phyloP scores from a whole-genome alignment of 345 rosid species.

The Hibiscus syriacus region DNA sequence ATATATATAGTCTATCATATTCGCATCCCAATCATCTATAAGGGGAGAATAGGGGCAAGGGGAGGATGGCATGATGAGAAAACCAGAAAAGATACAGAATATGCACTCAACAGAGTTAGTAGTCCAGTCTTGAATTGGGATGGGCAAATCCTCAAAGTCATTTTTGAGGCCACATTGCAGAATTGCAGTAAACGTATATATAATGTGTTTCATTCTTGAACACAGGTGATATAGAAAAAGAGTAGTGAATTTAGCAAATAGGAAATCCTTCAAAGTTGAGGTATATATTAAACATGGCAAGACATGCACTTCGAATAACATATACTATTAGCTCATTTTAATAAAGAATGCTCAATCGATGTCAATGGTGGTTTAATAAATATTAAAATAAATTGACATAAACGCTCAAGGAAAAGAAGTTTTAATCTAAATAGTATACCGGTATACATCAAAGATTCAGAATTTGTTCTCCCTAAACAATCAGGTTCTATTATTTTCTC shows the following conservation, averaged over 20 bases:
- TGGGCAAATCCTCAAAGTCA: not conserved
- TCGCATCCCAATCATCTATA: not conserved
- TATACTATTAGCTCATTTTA: not conserved
- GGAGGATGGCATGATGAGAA: not conserved
- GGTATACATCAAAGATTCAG: not conserved
- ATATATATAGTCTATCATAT: no score
- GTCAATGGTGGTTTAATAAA: no score
- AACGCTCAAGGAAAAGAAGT: not conserved
- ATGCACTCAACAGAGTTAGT: not conserved
- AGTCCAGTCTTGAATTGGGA: not conserved
- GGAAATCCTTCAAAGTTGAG: not conserved
- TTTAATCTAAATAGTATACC: not conserved
- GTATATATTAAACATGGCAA: not conserved
- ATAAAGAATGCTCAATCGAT: not conserved
- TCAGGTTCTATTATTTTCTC: no score
- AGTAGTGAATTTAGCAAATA: not conserved
- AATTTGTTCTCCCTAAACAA: no score
- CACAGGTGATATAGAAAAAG: not conserved
- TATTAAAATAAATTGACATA: no score
- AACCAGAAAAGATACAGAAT: not conserved
- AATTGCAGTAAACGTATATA: not conserved
- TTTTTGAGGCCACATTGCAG: not conserved
- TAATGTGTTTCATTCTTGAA: not conserved
- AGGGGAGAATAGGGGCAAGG: not conserved
- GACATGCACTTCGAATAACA: no score